A percentile compares a stretch with the other conserved stretches of the same genome.
Conservation (phyloP, 2,329 filamentous ascomycete genomes). For the Aspergillus sp. region DNA sequence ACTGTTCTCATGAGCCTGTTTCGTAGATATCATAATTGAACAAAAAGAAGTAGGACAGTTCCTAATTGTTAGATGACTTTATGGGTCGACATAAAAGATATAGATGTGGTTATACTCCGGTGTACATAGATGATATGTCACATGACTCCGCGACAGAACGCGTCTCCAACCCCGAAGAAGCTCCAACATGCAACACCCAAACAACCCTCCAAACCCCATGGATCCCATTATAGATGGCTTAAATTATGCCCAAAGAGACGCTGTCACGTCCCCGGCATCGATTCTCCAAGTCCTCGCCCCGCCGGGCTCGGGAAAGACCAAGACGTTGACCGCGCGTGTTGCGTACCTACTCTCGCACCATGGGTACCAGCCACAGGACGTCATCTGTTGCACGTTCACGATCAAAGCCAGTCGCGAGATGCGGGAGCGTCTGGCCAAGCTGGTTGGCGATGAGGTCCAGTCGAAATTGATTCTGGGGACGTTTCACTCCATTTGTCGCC, state of each 20-base stretch:
- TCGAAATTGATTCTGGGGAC: conserved; percentile 82
- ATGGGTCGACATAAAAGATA: too few species aligned
- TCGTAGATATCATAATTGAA: too few species aligned
- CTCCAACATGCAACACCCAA: too few species aligned
- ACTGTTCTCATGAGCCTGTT: too few species aligned
- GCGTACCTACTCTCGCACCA: conserved; percentile 77
- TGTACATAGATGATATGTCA: neutral
- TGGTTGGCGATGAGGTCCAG: conserved; percentile 75
- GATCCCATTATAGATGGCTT: conserved; percentile 58
- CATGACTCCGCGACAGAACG: conserved; percentile 8
- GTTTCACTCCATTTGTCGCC: conserved; percentile 87
- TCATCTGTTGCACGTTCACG: conserved; percentile 95
- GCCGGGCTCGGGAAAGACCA: conserved; percentile 81
- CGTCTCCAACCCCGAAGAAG: neutral
- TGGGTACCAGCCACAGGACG: conserved; percentile 74
- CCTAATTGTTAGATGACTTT: too few species aligned
- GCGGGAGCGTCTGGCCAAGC: conserved; percentile 77
- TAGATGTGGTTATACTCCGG: too few species aligned
- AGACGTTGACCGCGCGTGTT: conserved; percentile 88
- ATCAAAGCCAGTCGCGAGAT: conserved; percentile 94
- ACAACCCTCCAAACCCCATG: conserved; percentile 37
- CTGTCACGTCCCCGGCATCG: conserved; percentile 61
- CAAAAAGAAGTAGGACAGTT: too few species aligned
- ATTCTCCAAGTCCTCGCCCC: conserved; percentile 62
- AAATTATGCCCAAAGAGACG: conserved; percentile 62